phyloP scores from a whole-genome alignment of 1,139 yeast genomes.

The Zygosaccharomyces sapae region DNA sequence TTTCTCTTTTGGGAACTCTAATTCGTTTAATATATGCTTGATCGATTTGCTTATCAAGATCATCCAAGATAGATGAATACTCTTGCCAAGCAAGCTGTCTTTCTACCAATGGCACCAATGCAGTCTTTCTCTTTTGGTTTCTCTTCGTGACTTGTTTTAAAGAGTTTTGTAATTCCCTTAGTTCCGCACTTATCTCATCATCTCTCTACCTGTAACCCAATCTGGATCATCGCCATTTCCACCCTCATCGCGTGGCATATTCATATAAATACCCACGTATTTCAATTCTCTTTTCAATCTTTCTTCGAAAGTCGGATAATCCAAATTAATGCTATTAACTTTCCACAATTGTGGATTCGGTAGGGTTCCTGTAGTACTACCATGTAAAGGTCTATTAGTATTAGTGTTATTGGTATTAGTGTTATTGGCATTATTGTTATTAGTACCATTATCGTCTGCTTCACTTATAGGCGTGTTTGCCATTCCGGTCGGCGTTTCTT shows the following conservation, averaged over 20 bases:
- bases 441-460: conserved; percentile 12
- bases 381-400: conserved; percentile 9
- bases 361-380: conserved; percentile 38
- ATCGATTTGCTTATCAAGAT: conserved; percentile 92
- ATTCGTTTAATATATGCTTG: conserved; percentile 85
- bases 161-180: conserved; percentile 67
- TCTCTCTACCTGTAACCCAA: conserved; percentile 86
- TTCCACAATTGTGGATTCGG: conserved; percentile 48
- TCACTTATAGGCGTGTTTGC: conserved; percentile 22
- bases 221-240: conserved; percentile 37
- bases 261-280: conserved; percentile 86
- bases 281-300: conserved; percentile 80
- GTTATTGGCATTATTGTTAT: too few relatives aligned
- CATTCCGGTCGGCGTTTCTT: conserved; percentile 11
- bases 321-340: conserved; percentile 48
- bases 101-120: conserved; percentile 69
- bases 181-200: conserved; percentile 87
- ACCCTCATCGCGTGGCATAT: conserved; percentile 41
- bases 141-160: conserved; percentile 56
- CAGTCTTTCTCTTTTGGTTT: conserved; percentile 65
- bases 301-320: conserved; percentile 80
- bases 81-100: conserved; percentile 96
- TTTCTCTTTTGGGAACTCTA: conserved; percentile 80
- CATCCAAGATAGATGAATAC: conserved; percentile 82
- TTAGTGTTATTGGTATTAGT: not conserved